Evolutionary conservation across 495 filamentous ascomycete genomes (phyloP).

Genomic region (Penicillium psychrofluorescens): DNA sequence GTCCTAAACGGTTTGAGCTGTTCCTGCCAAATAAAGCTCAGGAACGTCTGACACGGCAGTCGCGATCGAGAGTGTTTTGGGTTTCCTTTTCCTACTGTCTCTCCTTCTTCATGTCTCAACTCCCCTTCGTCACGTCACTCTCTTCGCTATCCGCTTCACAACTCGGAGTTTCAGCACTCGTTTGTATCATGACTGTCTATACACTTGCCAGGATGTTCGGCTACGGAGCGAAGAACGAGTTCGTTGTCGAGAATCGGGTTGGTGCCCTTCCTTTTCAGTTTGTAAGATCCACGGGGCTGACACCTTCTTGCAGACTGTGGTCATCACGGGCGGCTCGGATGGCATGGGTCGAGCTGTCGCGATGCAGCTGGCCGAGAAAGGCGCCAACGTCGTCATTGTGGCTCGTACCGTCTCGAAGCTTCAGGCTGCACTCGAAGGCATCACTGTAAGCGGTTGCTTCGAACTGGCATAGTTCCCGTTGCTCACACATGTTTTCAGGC

Average conservation of each 20-base stretch:
- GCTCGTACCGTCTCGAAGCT: slow-evolving; percentile 72
- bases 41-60: slow-evolving; percentile 3
- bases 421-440: slow-evolving; percentile 57
- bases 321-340: slow-evolving; percentile 88
- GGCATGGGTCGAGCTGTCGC: slow-evolving; percentile 79
- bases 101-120: slow-evolving; percentile 21
- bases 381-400: slow-evolving; percentile 81
- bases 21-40: too few species aligned
- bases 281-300: slow-evolving; percentile 4
- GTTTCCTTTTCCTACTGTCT: slow-evolving; percentile 8
- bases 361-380: slow-evolving; percentile 66
- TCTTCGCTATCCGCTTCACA: slow-evolving; percentile 21
- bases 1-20: too few species aligned
- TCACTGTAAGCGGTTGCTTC: slow-evolving; percentile 42
- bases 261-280: slow-evolving; percentile 11
- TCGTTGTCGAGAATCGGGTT: slow-evolving; percentile 77
- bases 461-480: background rate
- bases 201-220: slow-evolving; percentile 53
- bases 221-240: slow-evolving; percentile 59
- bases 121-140: slow-evolving; percentile 14
- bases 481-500: slow-evolving; percentile 31
- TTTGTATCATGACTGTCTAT: slow-evolving; percentile 40
- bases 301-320: slow-evolving; percentile 53
- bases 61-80: background rate
- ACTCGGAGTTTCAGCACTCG: slow-evolving; percentile 35